phyloP scores from a whole-genome alignment of 225 moss, liverwort and hornwort species.

The Pseudisothecium myosuroides region DNA sequence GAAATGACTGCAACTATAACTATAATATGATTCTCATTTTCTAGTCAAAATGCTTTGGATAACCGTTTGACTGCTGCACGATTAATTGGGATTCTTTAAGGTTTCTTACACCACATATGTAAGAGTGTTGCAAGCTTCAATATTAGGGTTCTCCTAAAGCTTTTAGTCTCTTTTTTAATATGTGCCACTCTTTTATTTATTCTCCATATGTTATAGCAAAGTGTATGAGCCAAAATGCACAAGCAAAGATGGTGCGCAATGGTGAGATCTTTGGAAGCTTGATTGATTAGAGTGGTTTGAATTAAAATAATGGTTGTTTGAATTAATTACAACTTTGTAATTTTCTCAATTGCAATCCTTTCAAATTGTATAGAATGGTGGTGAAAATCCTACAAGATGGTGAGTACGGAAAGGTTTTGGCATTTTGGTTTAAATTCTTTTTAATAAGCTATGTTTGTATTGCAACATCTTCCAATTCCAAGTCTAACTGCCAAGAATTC shows the following conservation, averaged over 20 bases:
- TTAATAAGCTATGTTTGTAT: background rate
- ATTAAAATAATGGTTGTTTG: background rate
- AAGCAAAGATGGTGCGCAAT: fast-evolving
- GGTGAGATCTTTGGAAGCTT: background rate
- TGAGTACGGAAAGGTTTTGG: no score
- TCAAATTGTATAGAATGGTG: background rate
- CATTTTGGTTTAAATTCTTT: background rate
- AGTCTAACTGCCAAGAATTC: no score
- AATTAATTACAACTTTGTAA: background rate
- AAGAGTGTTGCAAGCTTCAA: no score
- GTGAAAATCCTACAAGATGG: background rate
- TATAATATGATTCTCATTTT: background rate
- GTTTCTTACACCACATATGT: no score
- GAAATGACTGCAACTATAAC: no score
- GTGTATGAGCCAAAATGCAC: background rate
- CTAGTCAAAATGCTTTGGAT: background rate
- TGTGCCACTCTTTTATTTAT: background rate
- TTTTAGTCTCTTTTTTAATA: background rate
- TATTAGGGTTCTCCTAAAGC: no score
- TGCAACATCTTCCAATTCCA: fast-evolving
- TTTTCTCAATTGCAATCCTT: background rate
- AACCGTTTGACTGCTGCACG: fast-evolving
- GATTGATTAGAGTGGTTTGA: background rate
- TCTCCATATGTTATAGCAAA: background rate
- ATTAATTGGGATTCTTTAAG: background rate